A percentile compares a stretch with the other conserved stretches of the same genome.
phyloP scores from a whole-genome alignment of 2,329 filamentous ascomycete genomes.

The Diaporthe sp. region DNA sequence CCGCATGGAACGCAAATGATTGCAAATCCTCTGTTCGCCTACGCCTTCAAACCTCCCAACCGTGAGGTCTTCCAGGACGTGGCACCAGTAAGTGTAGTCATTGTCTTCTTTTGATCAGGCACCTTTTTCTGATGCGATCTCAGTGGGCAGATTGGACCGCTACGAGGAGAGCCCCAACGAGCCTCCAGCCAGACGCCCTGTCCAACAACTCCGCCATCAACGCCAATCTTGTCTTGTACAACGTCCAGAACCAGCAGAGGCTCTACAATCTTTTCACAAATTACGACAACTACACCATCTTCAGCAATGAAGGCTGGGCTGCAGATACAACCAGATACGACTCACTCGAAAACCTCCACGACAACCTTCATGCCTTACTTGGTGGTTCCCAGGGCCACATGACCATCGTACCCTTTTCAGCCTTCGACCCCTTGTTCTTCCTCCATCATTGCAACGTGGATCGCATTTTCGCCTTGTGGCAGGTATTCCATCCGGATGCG shows the following conservation, averaged over 20 bases:
- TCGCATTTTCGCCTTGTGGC: slow-evolving; percentile 82
- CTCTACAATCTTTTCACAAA: slow-evolving; percentile 77
- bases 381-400: slow-evolving; percentile 76
- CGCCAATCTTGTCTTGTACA: slow-evolving; percentile 64
- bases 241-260: slow-evolving; percentile 70
- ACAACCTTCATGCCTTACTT: slow-evolving; percentile 71
- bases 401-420: slow-evolving; percentile 78
- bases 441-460: slow-evolving; percentile 84
- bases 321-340: slow-evolving; percentile 65
- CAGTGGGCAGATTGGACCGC: slow-evolving; percentile 72
- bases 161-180: slow-evolving; percentile 70
- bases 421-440: slow-evolving; percentile 86
- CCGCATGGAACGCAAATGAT: slow-evolving; percentile 70
- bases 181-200: slow-evolving; percentile 55
- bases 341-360: slow-evolving; percentile 76
- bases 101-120: slow-evolving; percentile 35
- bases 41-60: slow-evolving; percentile 72
- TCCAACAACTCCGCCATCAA: slow-evolving; percentile 74
- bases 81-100: slow-evolving; percentile 64
- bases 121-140: not conserved
- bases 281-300: slow-evolving; percentile 76
- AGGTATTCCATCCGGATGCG: slow-evolving; percentile 76
- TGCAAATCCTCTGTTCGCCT: slow-evolving; percentile 73
- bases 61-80: slow-evolving; percentile 68
- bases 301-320: slow-evolving; percentile 79